These are phyloP conservation scores for Prosopis cineraria DNA, from an alignment of 306 rosid genomes.

Conservation along the genomic window DNA sequence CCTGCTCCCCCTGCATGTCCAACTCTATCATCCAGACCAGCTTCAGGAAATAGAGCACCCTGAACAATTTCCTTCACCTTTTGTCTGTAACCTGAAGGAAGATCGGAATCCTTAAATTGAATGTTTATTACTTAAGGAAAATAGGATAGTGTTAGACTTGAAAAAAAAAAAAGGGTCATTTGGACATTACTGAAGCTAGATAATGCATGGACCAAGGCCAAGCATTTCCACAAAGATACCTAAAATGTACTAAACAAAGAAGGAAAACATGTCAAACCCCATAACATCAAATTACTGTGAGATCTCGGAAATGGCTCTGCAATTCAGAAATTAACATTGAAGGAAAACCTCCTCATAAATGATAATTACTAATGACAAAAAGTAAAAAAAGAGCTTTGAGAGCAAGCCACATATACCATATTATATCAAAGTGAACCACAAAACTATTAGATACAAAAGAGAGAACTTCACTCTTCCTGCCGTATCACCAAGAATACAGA, in stretches of 20 bases:
- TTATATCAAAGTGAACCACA: not conserved
- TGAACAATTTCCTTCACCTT: slow-evolving; percentile 81
- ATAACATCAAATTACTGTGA: not conserved
- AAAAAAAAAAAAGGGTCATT: not conserved
- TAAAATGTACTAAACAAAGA: not conserved
- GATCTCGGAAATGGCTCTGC: not conserved
- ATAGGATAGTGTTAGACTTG: not conserved
- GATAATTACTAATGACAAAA: not conserved
- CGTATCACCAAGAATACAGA: not conserved
- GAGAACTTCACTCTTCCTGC: not conserved
- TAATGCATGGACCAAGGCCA: slow-evolving; percentile 4
- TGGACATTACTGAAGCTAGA: not conserved
- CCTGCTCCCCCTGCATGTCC: slow-evolving; percentile 97
- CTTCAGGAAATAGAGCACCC: slow-evolving; percentile 95
- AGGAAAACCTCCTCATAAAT: not conserved
- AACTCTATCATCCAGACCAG: slow-evolving; percentile 68
- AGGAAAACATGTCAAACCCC: slow-evolving; percentile 3
- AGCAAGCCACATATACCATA: not conserved
- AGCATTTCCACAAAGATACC: slow-evolving; percentile 5
- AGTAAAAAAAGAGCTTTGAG: not conserved
- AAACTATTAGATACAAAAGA: not conserved
- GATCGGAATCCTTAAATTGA: slow-evolving; percentile 11
- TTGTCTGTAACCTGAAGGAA: slow-evolving; percentile 69
- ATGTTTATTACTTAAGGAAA: not conserved
- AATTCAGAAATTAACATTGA: not conserved